Conservation (phyloP, 495 filamentous ascomycete species). For the Jackrogersella minutella region DNA sequence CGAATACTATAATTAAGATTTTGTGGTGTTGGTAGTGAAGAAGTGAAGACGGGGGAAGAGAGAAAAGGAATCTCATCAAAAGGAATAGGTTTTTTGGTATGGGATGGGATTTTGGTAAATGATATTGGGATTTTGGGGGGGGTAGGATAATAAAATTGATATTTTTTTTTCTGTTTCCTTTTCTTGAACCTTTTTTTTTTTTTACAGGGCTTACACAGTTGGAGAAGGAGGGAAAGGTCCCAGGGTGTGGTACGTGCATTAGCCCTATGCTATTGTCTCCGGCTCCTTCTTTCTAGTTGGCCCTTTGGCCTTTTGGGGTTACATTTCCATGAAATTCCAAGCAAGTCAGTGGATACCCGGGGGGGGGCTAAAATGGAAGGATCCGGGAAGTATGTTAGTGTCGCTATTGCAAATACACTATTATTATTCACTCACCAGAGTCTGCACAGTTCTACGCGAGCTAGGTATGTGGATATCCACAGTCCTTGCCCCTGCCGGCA, state of each 20-base stretch:
- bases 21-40: slow-evolving; percentile 33
- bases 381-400: slow-evolving; percentile 25
- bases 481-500: neutral
- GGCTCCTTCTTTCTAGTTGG: slow-evolving; percentile 18
- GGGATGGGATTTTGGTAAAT: slow-evolving; percentile 27
- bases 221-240: neutral
- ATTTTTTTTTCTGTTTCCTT: slow-evolving; percentile 15
- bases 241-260: slow-evolving; percentile 27
- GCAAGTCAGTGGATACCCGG: slow-evolving; percentile 31
- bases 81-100: slow-evolving; percentile 22
- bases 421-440: too few relatives aligned
- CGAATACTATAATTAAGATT: slow-evolving; percentile 42
- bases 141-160: slow-evolving; percentile 21
- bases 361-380: slow-evolving; percentile 27
- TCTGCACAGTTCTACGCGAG: too few relatives aligned
- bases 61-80: slow-evolving; percentile 30
- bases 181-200: slow-evolving; percentile 6
- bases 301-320: slow-evolving; percentile 31
- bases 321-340: slow-evolving; percentile 39
- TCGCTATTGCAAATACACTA: slow-evolving; percentile 9
- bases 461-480: neutral
- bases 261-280: slow-evolving; percentile 33
- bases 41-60: slow-evolving; percentile 23
- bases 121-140: slow-evolving; percentile 27
- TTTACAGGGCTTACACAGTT: neutral